These are phyloP conservation scores for Pseudisothecium myosuroides DNA, from an alignment of 225 moss, liverwort and hornwort species.

Conservation along the genomic window DNA sequence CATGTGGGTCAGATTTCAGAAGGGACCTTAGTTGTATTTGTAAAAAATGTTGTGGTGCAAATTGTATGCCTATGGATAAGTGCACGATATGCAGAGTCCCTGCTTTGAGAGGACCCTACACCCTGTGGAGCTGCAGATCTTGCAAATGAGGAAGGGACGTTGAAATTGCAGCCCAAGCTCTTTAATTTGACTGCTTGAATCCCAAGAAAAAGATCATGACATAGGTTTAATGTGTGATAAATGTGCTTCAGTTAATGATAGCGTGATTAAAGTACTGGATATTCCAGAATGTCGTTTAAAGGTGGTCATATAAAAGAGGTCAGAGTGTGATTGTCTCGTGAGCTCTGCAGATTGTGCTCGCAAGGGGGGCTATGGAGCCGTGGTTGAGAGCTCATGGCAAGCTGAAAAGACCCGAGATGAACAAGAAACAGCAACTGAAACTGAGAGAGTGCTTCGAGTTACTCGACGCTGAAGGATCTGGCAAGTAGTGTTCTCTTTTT, in stretches of 20 bases:
- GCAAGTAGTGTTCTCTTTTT: neutral
- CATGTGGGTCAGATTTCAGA: neutral
- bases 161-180: neutral
- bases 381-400: constrained; percentile 72
- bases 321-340: neutral
- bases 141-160: neutral
- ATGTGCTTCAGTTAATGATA: neutral
- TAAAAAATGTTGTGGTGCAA: neutral
- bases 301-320: neutral
- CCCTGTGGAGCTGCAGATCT: neutral
- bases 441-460: constrained; percentile 78
- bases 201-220: neutral
- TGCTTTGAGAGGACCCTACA: neutral
- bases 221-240: neutral
- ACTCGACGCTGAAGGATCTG: constrained; percentile 58
- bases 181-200: neutral
- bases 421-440: constrained; percentile 68
- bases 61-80: neutral
- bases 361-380: constrained; percentile 34
- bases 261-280: neutral
- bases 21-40: neutral
- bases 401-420: constrained; percentile 64
- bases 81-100: neutral
- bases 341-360: constrained; percentile 36
- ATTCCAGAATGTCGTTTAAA: neutral